phyloP scores from a whole-genome alignment of 495 filamentous ascomycete genomes.

The Hyaloscypha hepaticicola region DNA sequence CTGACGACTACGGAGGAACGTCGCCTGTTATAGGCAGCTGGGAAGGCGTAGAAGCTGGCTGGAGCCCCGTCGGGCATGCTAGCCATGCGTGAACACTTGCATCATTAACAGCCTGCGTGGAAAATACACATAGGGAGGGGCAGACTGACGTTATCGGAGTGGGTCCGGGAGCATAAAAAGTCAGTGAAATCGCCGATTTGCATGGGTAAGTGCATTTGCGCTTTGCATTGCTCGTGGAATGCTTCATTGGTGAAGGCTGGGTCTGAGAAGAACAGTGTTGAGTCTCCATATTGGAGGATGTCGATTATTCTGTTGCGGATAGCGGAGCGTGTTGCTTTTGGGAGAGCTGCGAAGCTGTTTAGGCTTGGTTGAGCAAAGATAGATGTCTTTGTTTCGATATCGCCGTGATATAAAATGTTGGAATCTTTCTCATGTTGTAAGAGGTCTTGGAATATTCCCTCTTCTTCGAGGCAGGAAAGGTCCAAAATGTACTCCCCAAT shows the following conservation, averaged over 20 bases:
- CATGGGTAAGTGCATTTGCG: slow-evolving; percentile 76
- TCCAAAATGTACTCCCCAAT: slow-evolving; percentile 1
- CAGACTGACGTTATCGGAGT: slow-evolving; percentile 67
- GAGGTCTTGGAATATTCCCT: not conserved
- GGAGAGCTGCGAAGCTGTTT: slow-evolving; percentile 77
- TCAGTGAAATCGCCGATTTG: slow-evolving; percentile 88
- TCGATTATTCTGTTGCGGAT: slow-evolving; percentile 46
- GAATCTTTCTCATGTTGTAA: not conserved
- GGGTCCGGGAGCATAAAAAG: slow-evolving; percentile 84
- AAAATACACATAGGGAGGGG: slow-evolving; percentile 21
- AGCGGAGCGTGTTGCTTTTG: slow-evolving; percentile 29
- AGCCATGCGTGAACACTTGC: not conserved
- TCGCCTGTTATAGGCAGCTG: not conserved
- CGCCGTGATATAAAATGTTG: not conserved
- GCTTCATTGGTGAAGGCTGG: slow-evolving; percentile 40
- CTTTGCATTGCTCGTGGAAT: slow-evolving; percentile 41
- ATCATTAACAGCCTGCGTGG: not conserved
- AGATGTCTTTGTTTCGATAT: slow-evolving; percentile 35
- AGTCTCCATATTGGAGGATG: slow-evolving; percentile 43
- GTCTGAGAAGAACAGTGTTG: not conserved
- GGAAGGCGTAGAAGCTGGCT: slow-evolving; percentile 1
- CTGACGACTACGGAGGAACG: not conserved
- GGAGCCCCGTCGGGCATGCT: slow-evolving; percentile 42
- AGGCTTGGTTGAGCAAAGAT: slow-evolving; percentile 69
- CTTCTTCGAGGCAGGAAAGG: not conserved